Evolutionary conservation across 2,329 filamentous ascomycete species (phyloP).

Genomic region (Gaeumannomyces sp.): DNA sequence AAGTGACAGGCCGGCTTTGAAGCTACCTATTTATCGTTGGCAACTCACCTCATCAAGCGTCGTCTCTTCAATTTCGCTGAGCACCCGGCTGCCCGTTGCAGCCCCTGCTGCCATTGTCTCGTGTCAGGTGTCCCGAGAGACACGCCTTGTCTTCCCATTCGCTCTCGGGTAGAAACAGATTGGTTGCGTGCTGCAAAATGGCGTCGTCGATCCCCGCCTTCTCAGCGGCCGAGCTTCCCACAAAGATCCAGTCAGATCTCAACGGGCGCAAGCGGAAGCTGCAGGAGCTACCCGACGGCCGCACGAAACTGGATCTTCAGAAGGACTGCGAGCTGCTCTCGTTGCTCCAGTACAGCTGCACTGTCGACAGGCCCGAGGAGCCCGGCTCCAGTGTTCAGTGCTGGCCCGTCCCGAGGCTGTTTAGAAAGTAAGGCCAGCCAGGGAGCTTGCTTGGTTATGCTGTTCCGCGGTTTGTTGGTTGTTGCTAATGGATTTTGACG

Average conservation of each 20-base stretch:
- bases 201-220: slow-evolving; percentile 30
- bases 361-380: slow-evolving; percentile 41
- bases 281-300: slow-evolving; percentile 36
- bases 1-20: background rate
- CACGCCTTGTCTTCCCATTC: background rate
- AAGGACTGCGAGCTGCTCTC: slow-evolving; percentile 48
- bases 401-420: slow-evolving; percentile 52
- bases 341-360: slow-evolving; percentile 57
- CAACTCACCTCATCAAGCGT: slow-evolving; percentile 51
- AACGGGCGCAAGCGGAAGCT: slow-evolving; percentile 49
- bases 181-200: background rate
- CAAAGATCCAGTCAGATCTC: slow-evolving; percentile 40
- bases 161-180: no score
- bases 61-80: slow-evolving; percentile 50
- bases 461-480: slow-evolving; percentile 5
- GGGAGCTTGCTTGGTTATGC: background rate
- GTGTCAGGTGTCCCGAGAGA: slow-evolving; percentile 6
- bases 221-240: slow-evolving; percentile 42
- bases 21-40: no score
- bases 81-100: slow-evolving; percentile 39
- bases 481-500: slow-evolving; percentile 7
- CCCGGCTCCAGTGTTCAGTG: slow-evolving; percentile 45
- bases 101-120: slow-evolving; percentile 30
- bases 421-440: slow-evolving; percentile 44
- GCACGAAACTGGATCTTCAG: slow-evolving; percentile 37